Percentiles rank a stretch among this genome's conserved stretches.
Evolutionary conservation across 2,329 filamentous ascomycete genomes (phyloP).

Genomic region (Colletotrichum sp.): DNA sequence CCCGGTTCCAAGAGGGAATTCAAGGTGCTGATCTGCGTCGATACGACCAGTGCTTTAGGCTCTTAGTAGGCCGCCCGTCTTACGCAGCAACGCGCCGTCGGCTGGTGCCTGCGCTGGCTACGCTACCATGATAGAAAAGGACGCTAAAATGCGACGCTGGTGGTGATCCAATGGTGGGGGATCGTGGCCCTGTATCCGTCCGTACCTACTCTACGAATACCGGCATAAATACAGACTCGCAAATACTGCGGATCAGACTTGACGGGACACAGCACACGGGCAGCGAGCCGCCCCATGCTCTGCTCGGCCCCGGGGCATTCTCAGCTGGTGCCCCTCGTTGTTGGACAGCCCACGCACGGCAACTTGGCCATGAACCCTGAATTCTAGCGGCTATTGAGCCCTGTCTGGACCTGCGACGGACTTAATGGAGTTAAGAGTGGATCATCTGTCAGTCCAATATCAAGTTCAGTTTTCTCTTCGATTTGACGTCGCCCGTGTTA

Average conservation of each 20-base stretch:
- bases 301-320: not conserved
- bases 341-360: not conserved
- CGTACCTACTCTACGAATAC: not conserved
- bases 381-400: not conserved
- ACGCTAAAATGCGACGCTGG: not conserved
- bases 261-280: not conserved
- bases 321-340: not conserved
- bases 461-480: not conserved
- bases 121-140: not conserved
- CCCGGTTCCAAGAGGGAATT: not conserved
- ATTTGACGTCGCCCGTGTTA: not conserved
- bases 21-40: not conserved
- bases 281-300: not conserved
- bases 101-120: not conserved
- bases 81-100: not conserved
- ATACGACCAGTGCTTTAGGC: not conserved
- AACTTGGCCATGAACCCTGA: conserved; percentile 4
- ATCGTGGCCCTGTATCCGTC: not conserved
- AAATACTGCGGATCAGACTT: not conserved
- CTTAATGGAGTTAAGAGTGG: conserved; percentile 11
- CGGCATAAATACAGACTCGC: not conserved
- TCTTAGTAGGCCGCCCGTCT: not conserved
- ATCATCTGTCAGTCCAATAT: not conserved
- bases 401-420: conserved; percentile 10
- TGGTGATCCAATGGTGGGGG: not conserved